Percentiles rank a stretch among this genome's conserved stretches.
Evolutionary conservation across 1,139 yeast species (phyloP).

Genomic region (Lodderomyces elongisporus): DNA sequence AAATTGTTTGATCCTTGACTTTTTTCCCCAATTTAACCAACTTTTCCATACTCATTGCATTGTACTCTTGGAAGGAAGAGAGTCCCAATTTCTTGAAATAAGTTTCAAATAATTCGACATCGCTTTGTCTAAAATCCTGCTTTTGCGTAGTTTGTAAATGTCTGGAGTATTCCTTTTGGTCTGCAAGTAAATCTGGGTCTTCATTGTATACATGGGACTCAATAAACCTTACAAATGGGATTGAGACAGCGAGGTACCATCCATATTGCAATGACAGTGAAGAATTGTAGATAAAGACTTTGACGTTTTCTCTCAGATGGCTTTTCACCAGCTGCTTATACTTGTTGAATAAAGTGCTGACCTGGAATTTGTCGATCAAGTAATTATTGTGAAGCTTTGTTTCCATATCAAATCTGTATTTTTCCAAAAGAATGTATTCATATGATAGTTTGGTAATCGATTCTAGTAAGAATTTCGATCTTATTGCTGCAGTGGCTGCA

Average conservation of each 20-base stretch:
- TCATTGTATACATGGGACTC: slow-evolving; percentile 33
- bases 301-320: slow-evolving; percentile 18
- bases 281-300: slow-evolving; percentile 32
- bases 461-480: slow-evolving; percentile 21
- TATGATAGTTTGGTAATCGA: slow-evolving; percentile 34
- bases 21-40: slow-evolving; percentile 26
- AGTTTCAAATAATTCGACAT: slow-evolving; percentile 19
- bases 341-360: slow-evolving; percentile 20
- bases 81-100: slow-evolving; percentile 26
- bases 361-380: slow-evolving; percentile 24
- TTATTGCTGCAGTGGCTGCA: slow-evolving; percentile 9
- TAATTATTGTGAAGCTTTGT: slow-evolving; percentile 32
- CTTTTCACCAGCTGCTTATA: slow-evolving; percentile 15
- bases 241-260: slow-evolving; percentile 35
- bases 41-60: slow-evolving; percentile 21
- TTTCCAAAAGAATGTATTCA: slow-evolving; percentile 39
- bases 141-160: slow-evolving; percentile 14
- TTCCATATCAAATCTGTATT: slow-evolving; percentile 36
- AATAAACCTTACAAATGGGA: slow-evolving; percentile 35
- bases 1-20: slow-evolving; percentile 19
- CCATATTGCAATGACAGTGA: slow-evolving; percentile 33
- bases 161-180: slow-evolving; percentile 14
- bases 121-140: slow-evolving; percentile 22
- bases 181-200: slow-evolving; percentile 16
- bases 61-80: slow-evolving; percentile 23